phyloP scores from a whole-genome alignment of 2,329 filamentous ascomycete genomes.

The Diaporthe eres region DNA sequence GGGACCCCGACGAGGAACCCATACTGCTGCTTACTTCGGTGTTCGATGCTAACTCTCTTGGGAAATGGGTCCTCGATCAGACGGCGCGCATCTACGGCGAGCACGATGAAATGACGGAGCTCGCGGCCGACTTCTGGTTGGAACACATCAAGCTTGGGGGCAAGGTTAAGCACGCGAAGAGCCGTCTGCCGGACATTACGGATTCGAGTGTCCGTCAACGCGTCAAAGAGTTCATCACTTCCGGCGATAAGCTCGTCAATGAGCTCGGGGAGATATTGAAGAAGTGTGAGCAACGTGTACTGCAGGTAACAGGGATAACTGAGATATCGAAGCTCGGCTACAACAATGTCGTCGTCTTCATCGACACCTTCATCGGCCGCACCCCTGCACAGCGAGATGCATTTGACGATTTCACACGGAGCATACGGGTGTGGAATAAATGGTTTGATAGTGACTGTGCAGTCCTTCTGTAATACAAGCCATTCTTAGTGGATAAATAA shows the following conservation, averaged over 20 bases:
- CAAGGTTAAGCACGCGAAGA: slow-evolving; percentile 1
- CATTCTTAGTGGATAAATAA: neutral
- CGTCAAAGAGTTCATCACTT: neutral
- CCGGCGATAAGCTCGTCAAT: neutral
- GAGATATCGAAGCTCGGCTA: slow-evolving; percentile 10
- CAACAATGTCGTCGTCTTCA: slow-evolving; percentile 1
- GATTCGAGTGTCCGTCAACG: neutral
- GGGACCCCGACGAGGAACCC: neutral
- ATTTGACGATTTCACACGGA: neutral
- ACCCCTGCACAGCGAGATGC: neutral
- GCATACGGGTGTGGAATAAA: neutral
- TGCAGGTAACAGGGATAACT: neutral
- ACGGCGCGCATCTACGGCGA: neutral
- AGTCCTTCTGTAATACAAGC: neutral
- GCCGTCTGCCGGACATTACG: neutral
- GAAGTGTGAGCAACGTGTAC: neutral
- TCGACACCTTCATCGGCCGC: slow-evolving; percentile 13
- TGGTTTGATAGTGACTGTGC: neutral
- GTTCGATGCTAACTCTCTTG: neutral
- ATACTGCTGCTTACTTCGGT: neutral
- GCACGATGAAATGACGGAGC: slow-evolving; percentile 15
- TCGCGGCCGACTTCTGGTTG: slow-evolving; percentile 9
- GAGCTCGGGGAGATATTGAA: neutral
- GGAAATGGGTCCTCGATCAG: neutral
- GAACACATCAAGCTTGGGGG: slow-evolving; percentile 7